Base-by-base conservation (phyloP, 495 filamentous ascomycete species). In the Lophium mytilinum region DNA sequence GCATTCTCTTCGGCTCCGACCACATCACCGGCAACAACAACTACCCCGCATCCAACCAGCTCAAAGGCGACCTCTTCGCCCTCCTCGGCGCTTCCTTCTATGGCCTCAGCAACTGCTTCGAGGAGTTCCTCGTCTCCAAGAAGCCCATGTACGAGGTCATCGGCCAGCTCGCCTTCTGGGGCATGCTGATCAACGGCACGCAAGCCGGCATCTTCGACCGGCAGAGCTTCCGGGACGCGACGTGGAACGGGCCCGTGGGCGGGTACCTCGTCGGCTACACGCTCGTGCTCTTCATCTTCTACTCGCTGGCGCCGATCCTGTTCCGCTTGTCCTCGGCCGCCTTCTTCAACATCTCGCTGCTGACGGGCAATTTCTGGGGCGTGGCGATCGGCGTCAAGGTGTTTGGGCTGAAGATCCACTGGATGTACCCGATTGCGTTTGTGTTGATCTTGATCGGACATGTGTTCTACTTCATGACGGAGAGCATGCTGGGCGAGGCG, bases 301-400 rank as follows among this genome's bases (percentile, higher is more conserved):
- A 98, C 75, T 83, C 83, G 10, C 76, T 90, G 9, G 90, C 85
- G 6, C 93, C 93, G 15, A 75, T 96, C 47, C 75, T 97, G 59
- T 83, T 96, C 73, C 87, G 93, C 24, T 85, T 96, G 69, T 83
- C 87, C 4, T 85, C 80, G 9, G 93, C 93, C 0, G 93, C 92
- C 17, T 96, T 98, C 75, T 96, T 96, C 77, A 94, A 98, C 71
- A 90, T 98, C 69, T 89, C 84, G 33, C 75, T 98, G 66, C 76
- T 98, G 50, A 98, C 94, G 17, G 87, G 83, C 66, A 97, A 95
- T 72, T 97, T 97, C 76, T 97, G 94, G 92, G 89, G 89, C 65
- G 87, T 94, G 30, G 81, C 89, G 58, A 91, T 98, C 63, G 93
- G 93, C 42, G 78, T 94, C 53, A 76, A 83, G 62, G 84, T 96